Evolutionary conservation across 2,329 filamentous ascomycete species (phyloP).

Genomic region (Aspergillus eucalypticola): DNA sequence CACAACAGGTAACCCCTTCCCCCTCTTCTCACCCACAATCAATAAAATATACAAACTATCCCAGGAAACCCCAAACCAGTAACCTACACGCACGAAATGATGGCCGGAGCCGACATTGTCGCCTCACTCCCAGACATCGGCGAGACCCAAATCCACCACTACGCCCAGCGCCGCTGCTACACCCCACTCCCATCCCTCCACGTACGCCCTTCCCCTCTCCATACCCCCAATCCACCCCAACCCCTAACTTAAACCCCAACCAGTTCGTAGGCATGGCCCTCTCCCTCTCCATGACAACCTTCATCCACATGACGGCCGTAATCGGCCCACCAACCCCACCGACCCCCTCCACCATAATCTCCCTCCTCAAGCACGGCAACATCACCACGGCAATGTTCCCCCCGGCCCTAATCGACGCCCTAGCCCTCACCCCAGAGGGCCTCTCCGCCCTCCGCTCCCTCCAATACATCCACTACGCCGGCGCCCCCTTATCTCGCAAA

Average conservation of each 20-base stretch:
- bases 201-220: constrained; percentile 18
- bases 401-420: constrained; percentile 26
- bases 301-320: constrained; percentile 16
- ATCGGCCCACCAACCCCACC: constrained; percentile 21
- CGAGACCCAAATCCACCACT: constrained; percentile 12
- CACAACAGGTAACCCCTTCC: constrained; percentile 25
- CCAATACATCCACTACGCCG: constrained; percentile 21
- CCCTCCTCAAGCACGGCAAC: constrained; percentile 20
- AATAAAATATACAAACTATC: neutral
- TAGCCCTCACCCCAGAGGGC: constrained; percentile 16
- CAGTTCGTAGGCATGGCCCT: constrained; percentile 24
- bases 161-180: constrained; percentile 19
- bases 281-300: constrained; percentile 20
- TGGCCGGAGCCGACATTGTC: constrained; percentile 14
- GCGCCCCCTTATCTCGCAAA: constrained; percentile 28
- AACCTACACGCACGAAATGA: constrained; percentile 26
- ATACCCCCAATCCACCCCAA: neutral
- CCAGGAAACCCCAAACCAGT: constrained; percentile 24
- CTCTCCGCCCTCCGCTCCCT: constrained; percentile 19
- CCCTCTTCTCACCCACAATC: neutral
- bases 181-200: constrained; percentile 28
- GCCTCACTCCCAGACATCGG: constrained; percentile 13
- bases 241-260: neutral
- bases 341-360: constrained; percentile 12
- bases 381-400: constrained; percentile 22